Evolutionary conservation across 169 alveolate species (phyloP).

Genomic region (Eimeria sp.): DNA sequence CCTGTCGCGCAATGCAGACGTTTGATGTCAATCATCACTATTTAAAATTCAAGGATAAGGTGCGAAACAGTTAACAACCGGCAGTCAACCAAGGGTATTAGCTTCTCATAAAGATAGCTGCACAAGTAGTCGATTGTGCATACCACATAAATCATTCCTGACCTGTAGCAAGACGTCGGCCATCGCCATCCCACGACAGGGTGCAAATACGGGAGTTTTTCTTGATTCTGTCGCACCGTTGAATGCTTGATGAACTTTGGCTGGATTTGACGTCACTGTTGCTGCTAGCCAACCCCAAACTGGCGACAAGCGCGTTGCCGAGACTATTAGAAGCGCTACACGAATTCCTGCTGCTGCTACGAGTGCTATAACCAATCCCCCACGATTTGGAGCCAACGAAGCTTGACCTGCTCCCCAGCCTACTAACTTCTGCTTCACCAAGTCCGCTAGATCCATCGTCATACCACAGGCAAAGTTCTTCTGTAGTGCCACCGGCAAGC

Average conservation of each 20-base stretch:
- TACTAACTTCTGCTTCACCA: not conserved
- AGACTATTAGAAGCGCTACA: constrained; percentile 19
- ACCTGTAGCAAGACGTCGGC: constrained; percentile 53
- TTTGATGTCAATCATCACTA: not conserved
- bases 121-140: not conserved
- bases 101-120: not conserved
- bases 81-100: not conserved
- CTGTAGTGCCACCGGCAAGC: constrained; percentile 89
- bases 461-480: constrained; percentile 92
- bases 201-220: constrained; percentile 16
- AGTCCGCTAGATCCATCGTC: constrained; percentile 84
- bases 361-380: not conserved
- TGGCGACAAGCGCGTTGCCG: constrained; percentile 11
- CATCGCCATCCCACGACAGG: constrained; percentile 50
- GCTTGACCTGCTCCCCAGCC: not conserved
- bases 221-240: not conserved
- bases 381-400: not conserved
- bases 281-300: not conserved
- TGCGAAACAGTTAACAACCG: not conserved
- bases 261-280: not conserved
- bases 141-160: not conserved
- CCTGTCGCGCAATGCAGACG: not conserved
- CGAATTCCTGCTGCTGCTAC: constrained; percentile 32
- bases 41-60: not conserved
- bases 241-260: not conserved